Percentiles rank a stretch among this genome's conserved stretches.
Evolutionary conservation across 306 rosid species (phyloP).

Genomic region (Citrullus mucosospermus): DNA sequence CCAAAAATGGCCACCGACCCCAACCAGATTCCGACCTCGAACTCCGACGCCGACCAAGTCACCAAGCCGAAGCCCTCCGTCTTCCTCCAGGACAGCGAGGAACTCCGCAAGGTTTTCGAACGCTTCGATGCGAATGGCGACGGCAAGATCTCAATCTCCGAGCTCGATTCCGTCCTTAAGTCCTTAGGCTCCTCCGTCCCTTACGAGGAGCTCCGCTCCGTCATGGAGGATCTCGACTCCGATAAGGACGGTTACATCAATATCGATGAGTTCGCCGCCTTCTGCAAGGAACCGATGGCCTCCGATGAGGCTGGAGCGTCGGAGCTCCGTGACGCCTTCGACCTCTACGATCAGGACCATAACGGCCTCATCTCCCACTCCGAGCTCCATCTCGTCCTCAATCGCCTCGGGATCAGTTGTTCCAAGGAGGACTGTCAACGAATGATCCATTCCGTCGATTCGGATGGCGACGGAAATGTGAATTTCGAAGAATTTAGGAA

Average conservation of each 20-base stretch:
- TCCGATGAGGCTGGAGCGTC: conserved; percentile 28
- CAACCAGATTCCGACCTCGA: neutral
- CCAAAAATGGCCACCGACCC: conserved; percentile 28
- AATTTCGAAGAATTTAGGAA: conserved; percentile 65
- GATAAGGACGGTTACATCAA: conserved; percentile 65
- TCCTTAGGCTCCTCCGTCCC: conserved; percentile 41
- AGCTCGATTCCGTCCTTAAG: conserved; percentile 49
- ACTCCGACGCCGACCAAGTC: neutral
- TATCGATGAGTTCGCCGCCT: conserved; percentile 58
- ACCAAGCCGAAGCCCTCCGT: conserved; percentile 9
- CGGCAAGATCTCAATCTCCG: conserved; percentile 68
- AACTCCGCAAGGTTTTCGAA: conserved; percentile 44
- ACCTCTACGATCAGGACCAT: conserved; percentile 70
- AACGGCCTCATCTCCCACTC: conserved; percentile 68
- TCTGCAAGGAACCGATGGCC: conserved; percentile 37
- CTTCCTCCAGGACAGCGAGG: conserved; percentile 29
- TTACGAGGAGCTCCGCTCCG: conserved; percentile 30
- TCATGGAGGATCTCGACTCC: conserved; percentile 77
- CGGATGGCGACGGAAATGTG: conserved; percentile 78
- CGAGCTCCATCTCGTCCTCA: conserved; percentile 62
- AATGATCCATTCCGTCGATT: conserved; percentile 73
- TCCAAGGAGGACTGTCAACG: conserved; percentile 44
- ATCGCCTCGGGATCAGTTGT: conserved; percentile 50
- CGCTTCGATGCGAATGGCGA: conserved; percentile 86
- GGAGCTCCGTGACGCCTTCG: conserved; percentile 69